Evolutionary conservation across 1,284 basidiomycete genomes (phyloP).

Genomic region (Limonomyces culmigenus): DNA sequence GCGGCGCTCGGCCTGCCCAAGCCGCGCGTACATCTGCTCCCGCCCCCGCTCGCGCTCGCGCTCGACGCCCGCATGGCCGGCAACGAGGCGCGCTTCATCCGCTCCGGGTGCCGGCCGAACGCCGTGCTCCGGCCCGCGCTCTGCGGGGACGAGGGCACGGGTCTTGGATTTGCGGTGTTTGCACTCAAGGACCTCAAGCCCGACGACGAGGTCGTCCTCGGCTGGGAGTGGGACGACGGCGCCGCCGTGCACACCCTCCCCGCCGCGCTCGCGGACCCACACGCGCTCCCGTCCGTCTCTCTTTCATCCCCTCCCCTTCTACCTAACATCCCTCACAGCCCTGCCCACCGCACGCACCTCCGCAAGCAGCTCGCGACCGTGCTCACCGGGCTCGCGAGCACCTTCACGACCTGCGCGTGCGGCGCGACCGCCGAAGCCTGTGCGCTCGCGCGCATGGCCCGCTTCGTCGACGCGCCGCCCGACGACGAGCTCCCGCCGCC

Average conservation of each 20-base stretch:
- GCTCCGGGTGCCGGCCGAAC: constrained; percentile 82
- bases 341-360: constrained; percentile 33
- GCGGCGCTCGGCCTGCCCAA: constrained; percentile 58
- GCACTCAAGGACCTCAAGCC: constrained; percentile 62
- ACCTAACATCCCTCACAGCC: constrained; percentile 15
- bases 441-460: constrained; percentile 47
- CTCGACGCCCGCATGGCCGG: constrained; percentile 78
- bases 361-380: constrained; percentile 52
- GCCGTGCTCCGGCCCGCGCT: constrained; percentile 71
- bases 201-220: constrained; percentile 78
- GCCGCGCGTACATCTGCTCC: constrained; percentile 68
- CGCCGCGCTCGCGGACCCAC: constrained; percentile 32
- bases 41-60: constrained; percentile 66
- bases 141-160: constrained; percentile 21
- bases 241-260: constrained; percentile 77
- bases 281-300: background rate
- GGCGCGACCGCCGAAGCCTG: constrained; percentile 44
- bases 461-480: constrained; percentile 28
- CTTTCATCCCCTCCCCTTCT: background rate
- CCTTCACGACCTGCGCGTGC: constrained; percentile 68
- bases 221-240: constrained; percentile 95
- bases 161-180: constrained; percentile 69
- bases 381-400: constrained; percentile 54
- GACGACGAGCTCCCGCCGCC: constrained; percentile 4
- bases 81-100: constrained; percentile 55